Evolutionary conservation across 2,329 filamentous ascomycete species (phyloP), one percentile per base, ranked within the genome.

Genomic region (Nemania sp.): DNA sequence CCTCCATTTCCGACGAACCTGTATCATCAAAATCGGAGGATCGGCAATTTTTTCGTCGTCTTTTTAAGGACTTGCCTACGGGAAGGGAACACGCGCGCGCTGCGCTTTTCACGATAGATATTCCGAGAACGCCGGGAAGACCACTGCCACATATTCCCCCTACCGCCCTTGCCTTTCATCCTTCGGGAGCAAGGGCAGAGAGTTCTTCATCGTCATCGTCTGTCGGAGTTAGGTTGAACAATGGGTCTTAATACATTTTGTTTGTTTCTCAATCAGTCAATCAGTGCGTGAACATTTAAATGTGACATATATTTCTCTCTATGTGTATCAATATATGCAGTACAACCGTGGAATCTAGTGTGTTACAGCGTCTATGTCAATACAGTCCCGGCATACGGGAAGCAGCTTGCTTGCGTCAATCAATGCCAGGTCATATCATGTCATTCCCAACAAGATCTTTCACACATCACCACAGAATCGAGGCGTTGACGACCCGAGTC

Each of bases 141-240:
- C 44, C 30, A 54, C 44, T 33, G 39, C 11, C 33, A 30, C 41
- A 52, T 31, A 22, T 41, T 39, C 42, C 48, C 49, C 37, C 41
- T 47, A 49, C 49, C 9, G 28, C 9, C 28, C 5, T 9, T 31
- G 9, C 28, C 28, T 31, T 9, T 14, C 9, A 12, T 31, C 44
- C 41, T 48, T 50, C 37, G 31, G 56, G 52, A 57, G 64, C 47
- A 52, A 72, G 70, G 70, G 69, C 73, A 71, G 52, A 53, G 44
- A 43, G 50, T 74, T 71, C 70, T 65, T 31, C n/a, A n/a, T n/a
- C n/a, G n/a, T n/a, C n/a, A n/a, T n/a, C n/a, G n/a, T n/a, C 68
- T 74, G 74, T 74, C 68, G 75, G 75, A 78, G 75, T 78, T 77
- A 70, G 71, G 73, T 61, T 75, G 72, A 64, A 31, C n/a, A 14